Base-by-base conservation (phyloP, 1,139 yeast species). In the Scheffersomyces lignicola region DNA sequence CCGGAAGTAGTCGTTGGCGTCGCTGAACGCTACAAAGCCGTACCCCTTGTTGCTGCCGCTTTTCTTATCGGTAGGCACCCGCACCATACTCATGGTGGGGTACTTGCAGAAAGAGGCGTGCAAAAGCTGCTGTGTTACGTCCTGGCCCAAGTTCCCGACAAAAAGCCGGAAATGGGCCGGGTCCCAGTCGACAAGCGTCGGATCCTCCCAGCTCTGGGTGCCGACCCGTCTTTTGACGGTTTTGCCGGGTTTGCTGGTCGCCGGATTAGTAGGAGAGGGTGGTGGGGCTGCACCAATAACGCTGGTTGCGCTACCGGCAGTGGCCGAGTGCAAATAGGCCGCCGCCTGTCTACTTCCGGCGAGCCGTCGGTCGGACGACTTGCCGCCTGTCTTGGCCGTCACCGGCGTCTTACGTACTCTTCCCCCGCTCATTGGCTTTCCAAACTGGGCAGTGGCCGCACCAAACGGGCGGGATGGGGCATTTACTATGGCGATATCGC, bases 101-200 rank as follows among this genome's bases (percentile, higher is more conserved):
- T 62, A 84, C 40, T 57, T 66, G 18, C 52, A 54, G 52, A 84
- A 83, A 1, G 86, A 80, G 18, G 60, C 56, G 9, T 56, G 48
- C 15, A 84, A 60, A 35, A 76, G 49, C 14, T 69, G 76, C 41
- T 81, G 87, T 15, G 69, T 75, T 4, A 79, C 90, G 45, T 83
- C 92, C 3, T 73, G 67, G 0, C 88, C 86, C 28, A 84, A 58
- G 47, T 84, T 84, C 0, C 94, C 94, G 7, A 84, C 86, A 59
- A 83, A 84, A 10, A 84, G 60, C 22, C 89, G 61, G 56, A 80
- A 84, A 51, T 83, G 88, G n/a, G 67, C 60, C 14, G 81, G 83
- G 46, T 80, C 72, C 86, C 86, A 80, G 25, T 73, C 79, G 14
- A 68, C 58, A 28, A 76, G 55, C 4, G 76, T 49, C 7, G 61